phyloP scores from a whole-genome alignment of 345 rosid species.

The Turritis glabra region DNA sequence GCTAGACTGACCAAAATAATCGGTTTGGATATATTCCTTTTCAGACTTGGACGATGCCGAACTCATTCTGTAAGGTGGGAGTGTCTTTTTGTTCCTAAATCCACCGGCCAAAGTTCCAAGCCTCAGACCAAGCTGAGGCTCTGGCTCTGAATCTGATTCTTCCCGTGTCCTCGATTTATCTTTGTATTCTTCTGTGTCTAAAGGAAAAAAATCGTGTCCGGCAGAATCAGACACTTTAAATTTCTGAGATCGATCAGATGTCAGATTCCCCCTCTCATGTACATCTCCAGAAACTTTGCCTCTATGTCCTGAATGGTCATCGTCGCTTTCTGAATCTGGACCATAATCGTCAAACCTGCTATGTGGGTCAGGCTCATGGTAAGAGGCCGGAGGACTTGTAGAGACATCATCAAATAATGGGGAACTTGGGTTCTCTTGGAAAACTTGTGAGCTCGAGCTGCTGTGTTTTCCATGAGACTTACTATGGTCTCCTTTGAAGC shows the following conservation, averaged over 20 bases:
- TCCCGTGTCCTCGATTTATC: slow-evolving; percentile 39
- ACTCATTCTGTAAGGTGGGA: slow-evolving; percentile 50
- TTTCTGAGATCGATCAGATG: slow-evolving; percentile 35
- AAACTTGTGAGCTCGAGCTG: slow-evolving; percentile 43
- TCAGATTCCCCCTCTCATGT: slow-evolving; percentile 26
- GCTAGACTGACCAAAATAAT: slow-evolving; percentile 27
- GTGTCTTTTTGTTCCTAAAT: slow-evolving; percentile 58
- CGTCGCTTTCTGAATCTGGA: slow-evolving; percentile 53
- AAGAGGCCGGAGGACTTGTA: slow-evolving; percentile 38
- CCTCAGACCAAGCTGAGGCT: slow-evolving; percentile 44
- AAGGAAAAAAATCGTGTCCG: slow-evolving; percentile 28
- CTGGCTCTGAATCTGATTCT: slow-evolving; percentile 34
- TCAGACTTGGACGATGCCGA: slow-evolving; percentile 39
- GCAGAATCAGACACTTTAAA: slow-evolving; percentile 36
- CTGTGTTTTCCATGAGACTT: slow-evolving; percentile 30
- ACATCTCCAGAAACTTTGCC: slow-evolving; percentile 2
- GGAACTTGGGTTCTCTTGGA: slow-evolving; percentile 34
- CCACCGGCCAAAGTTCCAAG: slow-evolving; percentile 68
- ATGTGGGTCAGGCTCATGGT: slow-evolving; percentile 42
- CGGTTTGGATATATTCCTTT: slow-evolving; percentile 30
- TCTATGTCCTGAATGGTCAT: slow-evolving; percentile 31
- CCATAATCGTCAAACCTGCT: slow-evolving; percentile 57
- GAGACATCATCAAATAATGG: slow-evolving; percentile 45
- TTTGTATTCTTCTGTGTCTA: slow-evolving; percentile 26
- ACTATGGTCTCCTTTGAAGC: slow-evolving; percentile 38